These are phyloP conservation scores for Passiflora organensis DNA, from an alignment of 345 rosid species.

Conservation along the genomic window DNA sequence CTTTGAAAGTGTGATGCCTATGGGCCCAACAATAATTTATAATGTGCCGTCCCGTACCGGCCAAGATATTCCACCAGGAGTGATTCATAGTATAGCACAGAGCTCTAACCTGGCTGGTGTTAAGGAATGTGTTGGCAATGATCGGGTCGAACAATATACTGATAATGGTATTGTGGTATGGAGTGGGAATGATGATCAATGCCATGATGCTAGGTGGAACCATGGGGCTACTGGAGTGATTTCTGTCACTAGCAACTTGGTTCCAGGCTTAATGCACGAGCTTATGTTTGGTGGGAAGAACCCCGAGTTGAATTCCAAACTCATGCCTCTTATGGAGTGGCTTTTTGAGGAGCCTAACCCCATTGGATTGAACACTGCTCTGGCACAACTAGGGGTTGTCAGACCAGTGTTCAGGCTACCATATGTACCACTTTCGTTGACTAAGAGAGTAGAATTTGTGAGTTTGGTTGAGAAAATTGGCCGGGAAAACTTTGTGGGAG, in stretches of 20 bases:
- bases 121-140: constrained; percentile 74
- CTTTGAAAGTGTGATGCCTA: constrained; percentile 63
- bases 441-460: constrained; percentile 64
- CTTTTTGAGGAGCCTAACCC: constrained; percentile 76
- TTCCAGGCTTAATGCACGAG: constrained; percentile 59
- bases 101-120: constrained; percentile 68
- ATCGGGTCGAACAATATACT: constrained; percentile 55
- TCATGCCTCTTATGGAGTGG: constrained; percentile 74
- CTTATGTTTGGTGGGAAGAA: constrained; percentile 67
- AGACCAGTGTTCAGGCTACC: constrained; percentile 82
- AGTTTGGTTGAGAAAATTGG: constrained; percentile 62
- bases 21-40: constrained; percentile 84
- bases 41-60: constrained; percentile 79
- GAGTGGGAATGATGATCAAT: constrained; percentile 85
- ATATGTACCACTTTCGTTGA: constrained; percentile 60
- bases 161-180: constrained; percentile 65
- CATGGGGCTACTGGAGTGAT: constrained; percentile 69
- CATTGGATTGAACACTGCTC: constrained; percentile 79
- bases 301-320: constrained; percentile 46
- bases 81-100: constrained; percentile 48
- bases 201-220: constrained; percentile 81
- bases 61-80: constrained; percentile 68
- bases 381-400: constrained; percentile 78
- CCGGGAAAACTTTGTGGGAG: constrained; percentile 70
- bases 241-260: constrained; percentile 70